phyloP scores from a whole-genome alignment of 106 monocot species.

The Dioscorea zingiberensis region DNA sequence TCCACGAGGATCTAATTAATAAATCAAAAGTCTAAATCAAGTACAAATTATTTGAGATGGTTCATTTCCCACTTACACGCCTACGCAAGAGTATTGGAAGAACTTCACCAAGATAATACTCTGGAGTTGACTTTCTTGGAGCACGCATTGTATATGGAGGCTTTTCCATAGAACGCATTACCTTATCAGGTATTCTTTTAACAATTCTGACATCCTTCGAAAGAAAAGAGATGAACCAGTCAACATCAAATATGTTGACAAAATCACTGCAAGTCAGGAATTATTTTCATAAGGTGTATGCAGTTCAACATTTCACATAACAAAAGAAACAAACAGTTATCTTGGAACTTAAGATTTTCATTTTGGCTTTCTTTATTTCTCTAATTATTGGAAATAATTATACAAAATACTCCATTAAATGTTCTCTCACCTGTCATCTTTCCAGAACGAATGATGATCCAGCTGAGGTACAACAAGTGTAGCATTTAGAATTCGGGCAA shows the following conservation, averaged over 20 bases:
- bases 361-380: too few species aligned
- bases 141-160: conserved; percentile 86
- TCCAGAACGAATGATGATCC: conserved; percentile 95
- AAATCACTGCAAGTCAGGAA: conserved; percentile 59
- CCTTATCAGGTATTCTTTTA: conserved; percentile 66
- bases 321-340: too few species aligned
- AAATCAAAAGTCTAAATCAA: too few species aligned
- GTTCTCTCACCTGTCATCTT: conserved; percentile 74
- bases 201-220: conserved; percentile 69
- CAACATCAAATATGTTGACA: conserved; percentile 73
- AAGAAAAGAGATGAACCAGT: conserved; percentile 74
- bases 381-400: too few species aligned
- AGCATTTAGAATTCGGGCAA: conserved; percentile 90
- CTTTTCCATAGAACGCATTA: conserved; percentile 82
- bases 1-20: too few species aligned
- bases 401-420: background rate
- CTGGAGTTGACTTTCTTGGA: conserved; percentile 75
- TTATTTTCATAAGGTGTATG: background rate
- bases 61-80: conserved; percentile 42
- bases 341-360: too few species aligned
- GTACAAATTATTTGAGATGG: too few species aligned
- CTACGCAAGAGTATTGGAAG: conserved; percentile 74
- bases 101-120: conserved; percentile 72
- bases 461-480: conserved; percentile 90
- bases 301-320: too few species aligned